Evolutionary conservation across 2,329 filamentous ascomycete species (phyloP), one percentile per base, ranked within the genome.

Genomic region (Calycina herbarum): DNA sequence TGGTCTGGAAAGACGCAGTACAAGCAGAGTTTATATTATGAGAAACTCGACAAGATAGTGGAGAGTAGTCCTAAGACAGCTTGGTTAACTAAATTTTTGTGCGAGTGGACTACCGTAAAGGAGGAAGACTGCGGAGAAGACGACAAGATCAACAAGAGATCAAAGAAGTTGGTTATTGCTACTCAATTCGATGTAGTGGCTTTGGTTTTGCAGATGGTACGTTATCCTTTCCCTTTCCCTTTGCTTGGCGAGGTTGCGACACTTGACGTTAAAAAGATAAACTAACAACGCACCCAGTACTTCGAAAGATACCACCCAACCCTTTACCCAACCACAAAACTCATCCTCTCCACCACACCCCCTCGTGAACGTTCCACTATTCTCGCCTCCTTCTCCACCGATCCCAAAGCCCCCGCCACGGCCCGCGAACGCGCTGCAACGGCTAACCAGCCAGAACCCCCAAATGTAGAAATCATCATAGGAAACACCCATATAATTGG

Each of bases 151-250:
- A 65, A 59, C 1, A 11, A 11, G 7, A 17, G 62, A 24, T 61
- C 69, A 40, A 59, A 65, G 33, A 72, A 72, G 61, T 27, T 72
- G 8, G 54, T 72, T 5, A 69, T 72, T 29, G 56, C 70, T 24
- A 68, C 62, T 31, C 60, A 64, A 6, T 70, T 69, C 57, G 66
- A 66, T 59, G 62, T 58, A 7, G 66, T 69, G 11, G 64, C 63
- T 5, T 64, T 72, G 17, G 62, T 72, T 27, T n/a, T 72, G n/a
- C 68, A 70, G 56, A 15, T 68, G 31, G 65, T 69, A 60, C 24
- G 64, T 63, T 35, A 27, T 5, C 24, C 35, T 15, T 8, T 13
- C 27, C 38, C 31, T 20, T 33, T 51, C 17, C 48, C 17, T 1
- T 35, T 35, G 54, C 54, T 51, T 33, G 29, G n/a, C 6, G 20